phyloP scores from a whole-genome alignment of 163 green algal species.

The Scenedesmus sp. region DNA sequence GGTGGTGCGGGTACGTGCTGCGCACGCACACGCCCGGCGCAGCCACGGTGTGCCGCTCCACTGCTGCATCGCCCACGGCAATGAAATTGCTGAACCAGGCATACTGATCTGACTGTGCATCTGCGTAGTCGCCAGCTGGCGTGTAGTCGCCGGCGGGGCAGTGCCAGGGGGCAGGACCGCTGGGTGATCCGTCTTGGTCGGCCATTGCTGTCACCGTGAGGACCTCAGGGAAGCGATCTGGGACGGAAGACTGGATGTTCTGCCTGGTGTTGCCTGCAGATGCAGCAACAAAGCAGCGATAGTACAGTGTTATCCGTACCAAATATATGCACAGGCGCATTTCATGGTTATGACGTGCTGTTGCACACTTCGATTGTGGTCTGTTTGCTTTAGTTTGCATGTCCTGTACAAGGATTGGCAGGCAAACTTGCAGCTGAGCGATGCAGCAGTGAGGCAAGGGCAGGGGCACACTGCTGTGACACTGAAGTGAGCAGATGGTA shows the following conservation, averaged over 20 bases:
- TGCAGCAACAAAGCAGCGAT: neutral
- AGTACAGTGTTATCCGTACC: no score
- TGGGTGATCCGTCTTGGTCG: neutral
- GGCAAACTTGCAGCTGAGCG: no score
- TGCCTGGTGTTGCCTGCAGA: neutral
- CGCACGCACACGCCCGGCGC: neutral
- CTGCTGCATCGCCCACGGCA: neutral
- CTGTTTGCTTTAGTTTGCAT: no score
- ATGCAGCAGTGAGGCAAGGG: no score
- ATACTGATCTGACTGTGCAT: neutral
- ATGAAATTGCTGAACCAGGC: slow-evolving; percentile 1
- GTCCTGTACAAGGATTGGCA: no score
- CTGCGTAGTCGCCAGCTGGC: neutral
- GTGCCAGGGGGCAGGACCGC: neutral
- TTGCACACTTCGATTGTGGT: no score
- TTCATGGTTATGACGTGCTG: no score
- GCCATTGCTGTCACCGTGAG: neutral
- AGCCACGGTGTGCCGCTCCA: neutral
- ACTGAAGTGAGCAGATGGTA: neutral
- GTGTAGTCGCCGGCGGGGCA: neutral
- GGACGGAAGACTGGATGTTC: neutral
- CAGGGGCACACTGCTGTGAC: no score
- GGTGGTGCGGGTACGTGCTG: neutral
- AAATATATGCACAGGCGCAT: no score
- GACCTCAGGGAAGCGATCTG: neutral